Percentiles rank a stretch among this genome's conserved stretches.
phyloP scores from a whole-genome alignment of 2,329 filamentous ascomycete species.

The Keithomyces neogunnii region DNA sequence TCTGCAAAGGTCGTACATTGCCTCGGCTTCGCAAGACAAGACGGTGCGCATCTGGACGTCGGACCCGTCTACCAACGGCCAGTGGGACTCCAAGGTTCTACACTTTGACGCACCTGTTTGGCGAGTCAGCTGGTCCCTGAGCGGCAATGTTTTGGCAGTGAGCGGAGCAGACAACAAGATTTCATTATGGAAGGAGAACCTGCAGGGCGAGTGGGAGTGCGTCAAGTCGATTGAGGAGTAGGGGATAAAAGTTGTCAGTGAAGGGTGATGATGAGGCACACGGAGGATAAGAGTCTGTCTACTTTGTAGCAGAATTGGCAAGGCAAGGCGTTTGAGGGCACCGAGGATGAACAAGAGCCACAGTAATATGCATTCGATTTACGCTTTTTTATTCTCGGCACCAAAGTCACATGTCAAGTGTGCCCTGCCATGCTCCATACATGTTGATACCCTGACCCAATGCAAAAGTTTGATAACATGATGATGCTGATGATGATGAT shows the following conservation, averaged over 20 bases:
- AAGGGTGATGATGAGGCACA: no score
- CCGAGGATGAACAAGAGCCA: constrained; percentile 10
- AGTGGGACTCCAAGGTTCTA: constrained; percentile 81
- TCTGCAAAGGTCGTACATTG: constrained; percentile 92
- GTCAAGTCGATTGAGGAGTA: constrained; percentile 95
- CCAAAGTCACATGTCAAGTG: not conserved
- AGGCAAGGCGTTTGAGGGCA: constrained; percentile 28
- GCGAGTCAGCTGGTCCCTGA: constrained; percentile 96
- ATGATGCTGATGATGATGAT: no score
- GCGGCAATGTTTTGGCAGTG: constrained; percentile 91
- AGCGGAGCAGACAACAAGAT: constrained; percentile 95
- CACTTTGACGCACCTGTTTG: constrained; percentile 85
- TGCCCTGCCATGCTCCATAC: no score
- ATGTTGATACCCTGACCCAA: no score
- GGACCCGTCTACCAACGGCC: constrained; percentile 49
- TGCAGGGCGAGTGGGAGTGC: constrained; percentile 93
- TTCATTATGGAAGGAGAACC: constrained; percentile 95
- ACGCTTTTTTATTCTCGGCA: not conserved
- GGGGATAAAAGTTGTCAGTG: constrained; percentile 2
- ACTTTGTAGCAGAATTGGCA: not conserved
- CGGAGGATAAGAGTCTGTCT: not conserved
- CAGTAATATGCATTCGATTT: not conserved
- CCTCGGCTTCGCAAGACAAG: constrained; percentile 91
- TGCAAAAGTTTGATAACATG: no score
- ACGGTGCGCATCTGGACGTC: constrained; percentile 96